A percentile compares a stretch with the other conserved stretches of the same genome.
These are phyloP conservation scores for Glycine tomentella DNA, from an alignment of 306 rosid genomes.

Conservation along the genomic window DNA sequence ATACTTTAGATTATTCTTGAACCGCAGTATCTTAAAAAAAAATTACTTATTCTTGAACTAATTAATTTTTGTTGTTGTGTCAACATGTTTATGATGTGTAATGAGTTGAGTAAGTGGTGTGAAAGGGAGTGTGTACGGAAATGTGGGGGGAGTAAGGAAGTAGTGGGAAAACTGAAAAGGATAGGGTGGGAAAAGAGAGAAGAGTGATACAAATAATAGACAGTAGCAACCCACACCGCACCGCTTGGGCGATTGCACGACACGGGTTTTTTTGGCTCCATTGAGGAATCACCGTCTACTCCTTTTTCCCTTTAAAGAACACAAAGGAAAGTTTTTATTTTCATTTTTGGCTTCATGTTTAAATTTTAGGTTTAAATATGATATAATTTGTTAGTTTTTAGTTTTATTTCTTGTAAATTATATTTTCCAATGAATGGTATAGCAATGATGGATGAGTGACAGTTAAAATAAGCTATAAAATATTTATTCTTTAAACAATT, in stretches of 20 bases:
- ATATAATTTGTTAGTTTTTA: too few relatives aligned
- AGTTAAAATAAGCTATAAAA: too few relatives aligned
- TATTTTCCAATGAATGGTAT: too few relatives aligned
- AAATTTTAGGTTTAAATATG: too few relatives aligned
- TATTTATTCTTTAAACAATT: too few relatives aligned
- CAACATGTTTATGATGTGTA: too few relatives aligned
- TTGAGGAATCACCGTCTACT: conserved; percentile 5
- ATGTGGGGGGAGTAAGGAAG: not conserved
- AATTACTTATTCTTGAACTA: too few relatives aligned
- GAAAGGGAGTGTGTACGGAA: not conserved
- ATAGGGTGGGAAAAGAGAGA: not conserved
- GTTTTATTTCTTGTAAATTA: too few relatives aligned
- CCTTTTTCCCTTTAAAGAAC: not conserved
- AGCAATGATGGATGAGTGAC: too few relatives aligned
- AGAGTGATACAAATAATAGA: conserved; percentile 28
- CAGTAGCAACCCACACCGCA: not conserved
- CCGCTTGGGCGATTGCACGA: not conserved
- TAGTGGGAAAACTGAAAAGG: not conserved
- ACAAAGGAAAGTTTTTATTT: not conserved
- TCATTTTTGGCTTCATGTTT: not conserved
- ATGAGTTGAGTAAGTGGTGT: not conserved
- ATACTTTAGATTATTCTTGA: too few relatives aligned
- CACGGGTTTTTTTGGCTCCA: conserved; percentile 27
- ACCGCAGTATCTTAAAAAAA: too few relatives aligned
- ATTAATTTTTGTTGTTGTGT: too few relatives aligned